Percentiles rank a stretch among this genome's conserved stretches.
These are phyloP conservation scores for Cladosporium cucumerinum DNA, from an alignment of 2,329 filamentous ascomycete genomes.

Conservation along the genomic window DNA sequence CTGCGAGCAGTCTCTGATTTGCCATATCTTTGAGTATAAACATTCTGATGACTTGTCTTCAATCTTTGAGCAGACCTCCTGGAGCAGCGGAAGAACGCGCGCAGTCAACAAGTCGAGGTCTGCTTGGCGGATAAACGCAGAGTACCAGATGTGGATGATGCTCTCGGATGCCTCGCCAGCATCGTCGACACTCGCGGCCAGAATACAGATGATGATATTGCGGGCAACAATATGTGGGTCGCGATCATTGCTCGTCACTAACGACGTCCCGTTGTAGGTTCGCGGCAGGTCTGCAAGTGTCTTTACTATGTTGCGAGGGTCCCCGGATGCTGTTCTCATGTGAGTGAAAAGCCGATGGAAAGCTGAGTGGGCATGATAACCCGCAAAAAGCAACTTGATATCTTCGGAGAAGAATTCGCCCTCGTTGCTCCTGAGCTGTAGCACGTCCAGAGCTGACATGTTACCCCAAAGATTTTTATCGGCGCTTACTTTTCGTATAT, in stretches of 20 bases:
- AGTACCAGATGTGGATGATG: neutral
- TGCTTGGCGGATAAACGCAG: neutral
- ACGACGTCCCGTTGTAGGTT: neutral
- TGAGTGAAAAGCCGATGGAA: too few species aligned
- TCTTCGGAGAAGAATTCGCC: slow-evolving; percentile 18
- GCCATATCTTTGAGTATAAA: neutral
- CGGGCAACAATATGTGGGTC: neutral
- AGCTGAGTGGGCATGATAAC: neutral
- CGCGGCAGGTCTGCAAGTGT: neutral
- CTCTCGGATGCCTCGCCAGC: neutral
- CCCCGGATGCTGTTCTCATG: neutral
- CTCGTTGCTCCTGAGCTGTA: slow-evolving; percentile 35
- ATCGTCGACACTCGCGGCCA: neutral
- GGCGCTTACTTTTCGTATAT: slow-evolving; percentile 19
- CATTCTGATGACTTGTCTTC: neutral
- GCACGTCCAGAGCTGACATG: slow-evolving; percentile 40
- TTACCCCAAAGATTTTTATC: slow-evolving; percentile 40
- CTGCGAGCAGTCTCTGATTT: neutral
- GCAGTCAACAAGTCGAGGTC: neutral
- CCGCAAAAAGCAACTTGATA: neutral
- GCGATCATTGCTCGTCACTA: neutral
- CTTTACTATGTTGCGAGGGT: neutral
- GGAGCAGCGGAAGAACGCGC: neutral
- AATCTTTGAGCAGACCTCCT: neutral
- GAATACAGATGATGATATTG: neutral